Evolutionary conservation across 352 stramenopile genomes (phyloP), one percentile per base, ranked within the genome.

Genomic region (Thalassiosira mediterranea): DNA sequence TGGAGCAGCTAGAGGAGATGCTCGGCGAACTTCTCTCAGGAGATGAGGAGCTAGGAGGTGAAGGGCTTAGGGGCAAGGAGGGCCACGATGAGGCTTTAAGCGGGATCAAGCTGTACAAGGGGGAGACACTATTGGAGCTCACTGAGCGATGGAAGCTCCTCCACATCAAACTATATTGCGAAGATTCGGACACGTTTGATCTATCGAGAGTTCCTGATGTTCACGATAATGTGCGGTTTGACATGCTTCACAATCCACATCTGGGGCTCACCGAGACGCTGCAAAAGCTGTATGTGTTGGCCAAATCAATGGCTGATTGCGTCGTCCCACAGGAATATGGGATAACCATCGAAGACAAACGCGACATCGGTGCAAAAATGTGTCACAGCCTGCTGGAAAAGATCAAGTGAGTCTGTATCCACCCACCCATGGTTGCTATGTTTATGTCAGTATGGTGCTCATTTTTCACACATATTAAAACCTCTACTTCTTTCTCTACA

Each of bases 251-350:
- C 87, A 99, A 99, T 82, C 89, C 91, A 13, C 90, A 97, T 61
- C 83, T 98, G 13, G 83, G 90, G 7, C 79, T 98, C 56, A 95
- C 93, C 3, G 86, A 92, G 25, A 96, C 93, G 1, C 83, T 95
- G 8, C 80, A 94, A 19, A 96, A 98, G 73, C 87, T 98, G 0
- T 98, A 98, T 72, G 87, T 94, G 17, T 84, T 98, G 13, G 96
- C 96, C 11, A 97, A 98, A 79, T 87, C 88, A 13, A 97, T 99
- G 83, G 96, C 96, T 2, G 94, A 98, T 66, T 97, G 95, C 69
- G 97, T 99, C 57, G 96, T 99, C 1, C 97, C 97, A 1, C 97
- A 99, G 69, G 97, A 99, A 81, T 97, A 97, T 73, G 91, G 95
- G 40, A 98, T 96, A 23, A 90, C 87, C 0, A 79, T 88, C 52